phyloP scores from a whole-genome alignment of 352 stramenopile species.

The Phytophthora palmivora region DNA sequence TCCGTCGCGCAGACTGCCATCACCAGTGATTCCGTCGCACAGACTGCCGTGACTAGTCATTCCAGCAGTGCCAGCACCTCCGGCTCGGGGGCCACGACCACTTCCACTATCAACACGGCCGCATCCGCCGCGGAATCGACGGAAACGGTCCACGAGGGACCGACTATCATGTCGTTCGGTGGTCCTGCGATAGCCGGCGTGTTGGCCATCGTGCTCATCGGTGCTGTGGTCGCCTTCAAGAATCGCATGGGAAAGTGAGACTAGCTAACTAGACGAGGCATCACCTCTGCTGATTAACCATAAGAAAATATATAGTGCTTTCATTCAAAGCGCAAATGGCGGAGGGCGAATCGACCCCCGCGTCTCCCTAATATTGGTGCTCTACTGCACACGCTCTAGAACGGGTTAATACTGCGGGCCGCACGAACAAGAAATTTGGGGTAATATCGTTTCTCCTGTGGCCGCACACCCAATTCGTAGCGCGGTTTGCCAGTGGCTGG shows the following conservation, averaged over 20 bases:
- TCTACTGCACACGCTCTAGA: conserved; percentile 43
- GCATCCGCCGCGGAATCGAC: conserved; percentile 11
- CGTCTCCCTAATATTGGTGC: conserved; percentile 12
- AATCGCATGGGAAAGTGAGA: conserved; percentile 39
- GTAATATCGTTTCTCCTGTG: conserved; percentile 54
- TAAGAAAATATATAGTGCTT: conserved; percentile 38
- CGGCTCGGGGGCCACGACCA: not conserved
- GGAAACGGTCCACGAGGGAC: conserved; percentile 19
- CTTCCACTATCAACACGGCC: conserved; percentile 16
- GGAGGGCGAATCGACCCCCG: no score
- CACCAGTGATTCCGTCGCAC: no score
- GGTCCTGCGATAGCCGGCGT: conserved; percentile 53
- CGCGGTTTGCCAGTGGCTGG: conserved; percentile 33
- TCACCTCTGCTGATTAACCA: conserved; percentile 15
- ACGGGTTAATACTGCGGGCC: conserved; percentile 68
- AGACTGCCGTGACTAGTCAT: not conserved
- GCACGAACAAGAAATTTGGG: conserved; percentile 53
- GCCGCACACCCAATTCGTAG: conserved; percentile 42
- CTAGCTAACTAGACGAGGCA: conserved; percentile 8
- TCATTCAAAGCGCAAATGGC: conserved; percentile 7
- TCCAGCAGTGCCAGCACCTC: not conserved
- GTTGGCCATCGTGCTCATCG: conserved; percentile 64
- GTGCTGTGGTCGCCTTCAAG: conserved; percentile 63
- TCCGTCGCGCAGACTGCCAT: not conserved
- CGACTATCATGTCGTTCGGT: conserved; percentile 43